Evolutionary conservation across 352 stramenopile species (phyloP).

Genomic region (Phytophthora aleatoria): DNA sequence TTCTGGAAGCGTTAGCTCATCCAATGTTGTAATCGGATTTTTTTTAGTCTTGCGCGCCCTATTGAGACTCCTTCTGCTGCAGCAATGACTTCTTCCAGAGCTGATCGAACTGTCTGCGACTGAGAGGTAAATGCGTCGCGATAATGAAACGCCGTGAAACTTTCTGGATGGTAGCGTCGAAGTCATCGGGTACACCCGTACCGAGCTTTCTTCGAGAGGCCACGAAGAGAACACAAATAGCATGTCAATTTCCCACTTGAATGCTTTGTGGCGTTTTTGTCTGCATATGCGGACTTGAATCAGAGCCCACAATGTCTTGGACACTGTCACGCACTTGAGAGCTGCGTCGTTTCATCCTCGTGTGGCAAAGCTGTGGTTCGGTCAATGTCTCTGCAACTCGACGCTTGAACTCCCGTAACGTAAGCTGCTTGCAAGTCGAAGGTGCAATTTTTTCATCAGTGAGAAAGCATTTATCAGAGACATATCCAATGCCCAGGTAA

Average conservation of each 20-base stretch:
- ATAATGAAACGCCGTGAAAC: too few species aligned
- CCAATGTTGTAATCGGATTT: too few species aligned
- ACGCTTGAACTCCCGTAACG: background rate
- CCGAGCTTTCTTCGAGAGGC: background rate
- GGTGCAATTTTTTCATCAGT: slow-evolving; percentile 2
- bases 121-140: too few species aligned
- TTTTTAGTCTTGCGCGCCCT: too few species aligned
- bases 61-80: too few species aligned
- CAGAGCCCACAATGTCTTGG: background rate
- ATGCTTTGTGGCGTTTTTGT: background rate
- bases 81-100: too few species aligned
- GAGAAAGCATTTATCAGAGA: slow-evolving; percentile 7
- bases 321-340: background rate
- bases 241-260: background rate
- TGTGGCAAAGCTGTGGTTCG: background rate
- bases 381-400: background rate
- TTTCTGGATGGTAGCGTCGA: too few species aligned
- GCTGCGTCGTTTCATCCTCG: background rate
- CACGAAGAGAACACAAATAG: background rate
- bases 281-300: background rate
- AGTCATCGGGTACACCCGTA: background rate
- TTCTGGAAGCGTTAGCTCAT: too few species aligned
- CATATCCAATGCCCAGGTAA: slow-evolving; percentile 13
- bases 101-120: too few species aligned
- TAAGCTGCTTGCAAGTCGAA: background rate